Conservation (phyloP, 1,139 yeast species). For the Candida dubliniensis region DNA sequence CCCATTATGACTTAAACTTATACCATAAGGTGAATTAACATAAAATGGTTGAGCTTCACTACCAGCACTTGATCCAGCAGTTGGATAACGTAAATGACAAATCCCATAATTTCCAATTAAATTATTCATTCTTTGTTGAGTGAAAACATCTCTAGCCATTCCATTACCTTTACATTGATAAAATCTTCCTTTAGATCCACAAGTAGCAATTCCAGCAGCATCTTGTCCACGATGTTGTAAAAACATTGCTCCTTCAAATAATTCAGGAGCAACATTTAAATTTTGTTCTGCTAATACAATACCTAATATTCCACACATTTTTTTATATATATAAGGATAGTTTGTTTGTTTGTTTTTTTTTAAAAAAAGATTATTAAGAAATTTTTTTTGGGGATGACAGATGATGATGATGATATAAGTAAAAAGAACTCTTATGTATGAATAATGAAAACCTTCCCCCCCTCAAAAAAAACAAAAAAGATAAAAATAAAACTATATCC, state of each 20-base stretch:
- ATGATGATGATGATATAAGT: no score
- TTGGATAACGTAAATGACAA: slow-evolving; percentile 93
- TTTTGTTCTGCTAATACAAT: slow-evolving; percentile 77
- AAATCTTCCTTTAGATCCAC: slow-evolving; percentile 89
- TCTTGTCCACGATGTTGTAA: slow-evolving; percentile 98
- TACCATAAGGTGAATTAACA: slow-evolving; percentile 95
- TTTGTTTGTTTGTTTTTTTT: no score
- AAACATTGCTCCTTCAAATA: slow-evolving; percentile 90
- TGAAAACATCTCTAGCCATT: slow-evolving; percentile 97
- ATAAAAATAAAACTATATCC: no score
- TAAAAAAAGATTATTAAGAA: no score
- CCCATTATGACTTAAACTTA: slow-evolving; percentile 89
- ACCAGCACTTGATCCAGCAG: slow-evolving; percentile 97
- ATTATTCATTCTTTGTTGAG: slow-evolving; percentile 73
- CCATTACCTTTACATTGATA: slow-evolving; percentile 99
- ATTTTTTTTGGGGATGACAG: neutral
- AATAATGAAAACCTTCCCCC: no score
- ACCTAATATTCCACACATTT: slow-evolving; percentile 95
- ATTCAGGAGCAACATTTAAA: slow-evolving; percentile 78
- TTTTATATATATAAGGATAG: no score
- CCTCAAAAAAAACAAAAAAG: no score
- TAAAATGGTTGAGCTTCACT: slow-evolving; percentile 99
- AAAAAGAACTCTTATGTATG: no score
- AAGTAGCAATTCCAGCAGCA: slow-evolving; percentile 98
- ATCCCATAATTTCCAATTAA: slow-evolving; percentile 94